Percentiles rank a stretch among this genome's conserved stretches.
These are phyloP conservation scores for Lagenidium giganteum DNA, from an alignment of 352 stramenopile species.

Conservation along the genomic window DNA sequence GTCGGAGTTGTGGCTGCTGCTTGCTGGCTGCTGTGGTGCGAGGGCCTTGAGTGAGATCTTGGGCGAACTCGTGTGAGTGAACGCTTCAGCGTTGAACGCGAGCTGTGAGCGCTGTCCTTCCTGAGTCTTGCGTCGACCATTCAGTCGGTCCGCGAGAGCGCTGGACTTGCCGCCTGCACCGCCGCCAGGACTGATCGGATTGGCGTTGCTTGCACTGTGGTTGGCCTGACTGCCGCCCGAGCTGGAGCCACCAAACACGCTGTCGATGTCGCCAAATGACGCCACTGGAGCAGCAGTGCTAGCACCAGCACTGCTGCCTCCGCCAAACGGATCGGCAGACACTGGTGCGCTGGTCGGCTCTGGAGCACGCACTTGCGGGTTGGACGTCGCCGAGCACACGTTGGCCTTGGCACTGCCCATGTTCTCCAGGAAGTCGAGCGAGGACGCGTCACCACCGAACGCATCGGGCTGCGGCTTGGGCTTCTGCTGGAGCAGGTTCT, in stretches of 20 bases:
- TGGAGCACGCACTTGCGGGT: conserved; percentile 10
- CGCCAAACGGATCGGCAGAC: conserved; percentile 25
- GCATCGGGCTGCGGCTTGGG: conserved; percentile 60
- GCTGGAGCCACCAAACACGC: conserved; percentile 13
- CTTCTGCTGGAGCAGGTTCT: conserved; percentile 76
- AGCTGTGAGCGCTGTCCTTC: conserved; percentile 60
- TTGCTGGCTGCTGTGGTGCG: conserved; percentile 6
- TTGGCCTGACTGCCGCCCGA: background rate
- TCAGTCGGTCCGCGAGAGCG: conserved; percentile 55
- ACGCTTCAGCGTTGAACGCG: conserved; percentile 50
- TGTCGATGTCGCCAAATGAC: conserved; percentile 5
- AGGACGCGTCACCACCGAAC: conserved; percentile 30
- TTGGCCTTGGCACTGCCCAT: conserved; percentile 34
- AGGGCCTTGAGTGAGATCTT: conserved; percentile 69
- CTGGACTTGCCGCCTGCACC: conserved; percentile 33
- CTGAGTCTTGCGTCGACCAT: conserved; percentile 64
- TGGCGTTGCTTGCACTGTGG: conserved; percentile 2
- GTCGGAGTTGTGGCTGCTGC: conserved; percentile 1
- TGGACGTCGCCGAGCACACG: conserved; percentile 20
- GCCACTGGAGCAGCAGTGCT: background rate
- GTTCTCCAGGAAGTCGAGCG: conserved; percentile 64
- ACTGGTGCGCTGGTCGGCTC: conserved; percentile 11
- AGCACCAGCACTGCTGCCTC: background rate
- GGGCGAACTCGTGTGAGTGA: conserved; percentile 22
- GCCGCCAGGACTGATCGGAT: too few species aligned